Percentiles rank a stretch among this genome's conserved stretches.
Evolutionary conservation across 2,329 filamentous ascomycete species (phyloP).

Genomic region (Aspergillus sp.): DNA sequence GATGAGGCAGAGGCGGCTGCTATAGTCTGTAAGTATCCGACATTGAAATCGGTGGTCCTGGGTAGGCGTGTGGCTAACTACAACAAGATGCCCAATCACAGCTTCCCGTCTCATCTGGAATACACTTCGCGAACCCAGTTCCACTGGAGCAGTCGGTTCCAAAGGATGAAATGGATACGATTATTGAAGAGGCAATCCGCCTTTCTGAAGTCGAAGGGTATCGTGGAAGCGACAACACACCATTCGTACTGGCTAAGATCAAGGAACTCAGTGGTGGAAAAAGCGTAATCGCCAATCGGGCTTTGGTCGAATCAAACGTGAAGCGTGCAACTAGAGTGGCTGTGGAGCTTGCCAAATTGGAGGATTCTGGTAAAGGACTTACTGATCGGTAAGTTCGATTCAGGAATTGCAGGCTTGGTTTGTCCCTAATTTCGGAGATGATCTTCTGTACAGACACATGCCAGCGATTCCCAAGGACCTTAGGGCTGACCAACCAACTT

Average conservation of each 20-base stretch:
- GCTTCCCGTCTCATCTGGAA: slow-evolving; percentile 69
- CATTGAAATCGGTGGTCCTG: background rate
- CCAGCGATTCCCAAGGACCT: slow-evolving; percentile 23
- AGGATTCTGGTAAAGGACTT: slow-evolving; percentile 28
- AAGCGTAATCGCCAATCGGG: slow-evolving; percentile 70
- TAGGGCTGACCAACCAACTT: slow-evolving; percentile 16
- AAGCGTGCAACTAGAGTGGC: slow-evolving; percentile 61
- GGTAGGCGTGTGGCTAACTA: background rate
- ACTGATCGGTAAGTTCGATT: slow-evolving; percentile 34
- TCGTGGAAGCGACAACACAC: slow-evolving; percentile 74
- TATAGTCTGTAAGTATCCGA: slow-evolving; percentile 61
- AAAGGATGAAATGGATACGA: slow-evolving; percentile 62
- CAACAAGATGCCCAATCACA: slow-evolving; percentile 63
- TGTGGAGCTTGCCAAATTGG: slow-evolving; percentile 55
- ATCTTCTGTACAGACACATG: slow-evolving; percentile 30
- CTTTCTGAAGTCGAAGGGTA: slow-evolving; percentile 63
- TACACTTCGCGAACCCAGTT: slow-evolving; percentile 87
- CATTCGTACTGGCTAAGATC: slow-evolving; percentile 74
- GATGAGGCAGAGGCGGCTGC: slow-evolving; percentile 78
- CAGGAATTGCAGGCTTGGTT: slow-evolving; percentile 17
- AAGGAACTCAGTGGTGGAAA: slow-evolving; percentile 69
- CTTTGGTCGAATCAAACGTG: slow-evolving; percentile 64
- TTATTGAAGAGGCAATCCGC: slow-evolving; percentile 63
- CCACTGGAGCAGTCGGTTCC: slow-evolving; percentile 66
- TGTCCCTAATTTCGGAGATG: slow-evolving; percentile 31